phyloP scores from a whole-genome alignment of 208 protist genomes.

The Naegleria gruberi region DNA sequence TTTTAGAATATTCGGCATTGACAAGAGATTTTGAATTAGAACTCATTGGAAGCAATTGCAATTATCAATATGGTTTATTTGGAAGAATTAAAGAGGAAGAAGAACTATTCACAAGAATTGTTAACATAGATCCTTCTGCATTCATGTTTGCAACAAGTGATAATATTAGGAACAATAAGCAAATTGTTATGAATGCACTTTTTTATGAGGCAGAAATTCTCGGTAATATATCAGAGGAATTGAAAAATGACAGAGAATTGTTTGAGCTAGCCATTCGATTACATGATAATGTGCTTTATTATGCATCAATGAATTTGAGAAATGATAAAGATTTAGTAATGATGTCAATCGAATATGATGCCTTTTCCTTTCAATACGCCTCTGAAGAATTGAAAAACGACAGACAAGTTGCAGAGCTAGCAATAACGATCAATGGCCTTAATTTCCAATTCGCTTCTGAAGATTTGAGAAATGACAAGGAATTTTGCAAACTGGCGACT shows the following conservation, averaged over 20 bases:
- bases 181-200: not conserved
- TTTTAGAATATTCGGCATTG: too few relatives aligned
- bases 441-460: not conserved
- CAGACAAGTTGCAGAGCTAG: not conserved
- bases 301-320: not conserved
- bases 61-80: too few relatives aligned
- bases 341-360: not conserved
- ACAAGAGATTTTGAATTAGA: too few relatives aligned
- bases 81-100: too few relatives aligned
- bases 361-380: not conserved
- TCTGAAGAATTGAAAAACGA: not conserved
- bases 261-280: not conserved
- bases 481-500: too few relatives aligned
- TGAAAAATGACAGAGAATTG: not conserved
- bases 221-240: too few relatives aligned
- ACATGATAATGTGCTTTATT: not conserved
- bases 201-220: not conserved
- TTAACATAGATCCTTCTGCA: too few relatives aligned
- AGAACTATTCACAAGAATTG: too few relatives aligned
- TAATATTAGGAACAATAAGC: too few relatives aligned
- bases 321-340: not conserved
- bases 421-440: not conserved
- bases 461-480: not conserved
- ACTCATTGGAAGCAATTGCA: too few relatives aligned
- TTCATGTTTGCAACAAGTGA: too few relatives aligned